Base-by-base conservation (phyloP, 331 rosid genomes). In the Acacia pycnantha region DNA sequence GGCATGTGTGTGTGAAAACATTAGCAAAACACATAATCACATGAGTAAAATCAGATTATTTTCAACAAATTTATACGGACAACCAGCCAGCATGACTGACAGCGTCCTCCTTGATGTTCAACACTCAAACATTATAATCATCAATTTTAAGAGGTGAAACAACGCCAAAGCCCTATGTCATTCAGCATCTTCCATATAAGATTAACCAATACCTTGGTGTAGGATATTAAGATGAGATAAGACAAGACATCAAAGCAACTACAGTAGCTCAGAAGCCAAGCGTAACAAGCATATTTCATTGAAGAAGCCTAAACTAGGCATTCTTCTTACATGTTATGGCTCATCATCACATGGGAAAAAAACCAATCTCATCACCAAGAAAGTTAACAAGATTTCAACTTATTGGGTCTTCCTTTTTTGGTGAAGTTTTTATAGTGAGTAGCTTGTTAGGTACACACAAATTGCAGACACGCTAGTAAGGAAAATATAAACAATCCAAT, bases 201-300 rank as follows among this genome's bases (percentile, higher is more conserved):
- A 13, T 59, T 26, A 24, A 59, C 66, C 16, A 59, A 59, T 24
- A 26, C 7, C 35, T 59, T 11, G 31, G 65, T 10, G 18, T 12
- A 22, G 3, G 33, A 1, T 59, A 24, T 24, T 18, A 22, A 18
- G 8, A 59, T 22, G 33, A 59, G 66, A 59, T 1, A 59, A 78
- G 21, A 8, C 19, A 48, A 44, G 15, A 74, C 24, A 62, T 53
- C 33, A 24, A 62, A 0, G 24, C 0, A 44, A 22, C 0, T 1
- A 14, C 77, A 24, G 8, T 59, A 82, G 88, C 88, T 87, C 87
- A 88, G 92, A 90, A 87, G 89, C 89, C 89, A 90, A 85, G 90
- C 87, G 88, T 86, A 82, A 82, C 84, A 86, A 58, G 78, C 0
- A 61, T 40, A 87, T 86, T 82, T 87, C 90, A 87, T n/a, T 41